Evolutionary conservation across 306 rosid species (phyloP).

Genomic region (Citrullus colocynthis): DNA sequence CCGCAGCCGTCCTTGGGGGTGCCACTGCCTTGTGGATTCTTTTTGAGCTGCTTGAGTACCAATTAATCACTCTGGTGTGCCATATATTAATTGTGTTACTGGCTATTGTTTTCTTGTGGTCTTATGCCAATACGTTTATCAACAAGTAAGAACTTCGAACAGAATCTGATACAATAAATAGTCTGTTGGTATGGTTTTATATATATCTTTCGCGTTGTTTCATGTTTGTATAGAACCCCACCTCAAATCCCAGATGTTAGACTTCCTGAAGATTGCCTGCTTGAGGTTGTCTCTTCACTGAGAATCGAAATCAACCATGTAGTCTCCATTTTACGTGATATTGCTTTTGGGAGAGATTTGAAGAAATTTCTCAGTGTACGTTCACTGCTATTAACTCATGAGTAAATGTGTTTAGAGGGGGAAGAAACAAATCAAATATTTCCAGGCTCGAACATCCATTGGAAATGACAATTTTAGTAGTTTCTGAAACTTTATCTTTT

Average conservation of each 20-base stretch:
- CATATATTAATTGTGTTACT: conserved; percentile 46
- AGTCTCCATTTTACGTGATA: conserved; percentile 31
- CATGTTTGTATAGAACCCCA: conserved; percentile 35
- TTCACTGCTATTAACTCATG: conserved; percentile 10
- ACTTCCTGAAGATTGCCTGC: conserved; percentile 36
- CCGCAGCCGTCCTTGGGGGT: conserved; percentile 49
- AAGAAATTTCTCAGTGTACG: conserved; percentile 58
- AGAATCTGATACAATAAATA: background rate
- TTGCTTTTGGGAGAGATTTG: conserved; percentile 63
- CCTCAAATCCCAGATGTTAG: conserved; percentile 44
- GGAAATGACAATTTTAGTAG: background rate
- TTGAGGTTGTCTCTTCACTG: conserved; percentile 33
- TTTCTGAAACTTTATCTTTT: background rate
- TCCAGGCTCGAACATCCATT: background rate
- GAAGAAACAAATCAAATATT: background rate
- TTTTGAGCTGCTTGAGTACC: conserved; percentile 66
- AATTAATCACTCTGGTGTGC: conserved; percentile 57
- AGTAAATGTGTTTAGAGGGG: background rate
- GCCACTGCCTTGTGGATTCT: conserved; percentile 69
- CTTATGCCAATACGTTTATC: conserved; percentile 54
- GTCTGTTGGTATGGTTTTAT: conserved; percentile 7
- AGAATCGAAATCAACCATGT: conserved; percentile 41
- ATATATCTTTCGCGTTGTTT: background rate
- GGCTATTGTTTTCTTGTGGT: conserved; percentile 49
- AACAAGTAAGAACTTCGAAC: conserved; percentile 40